Evolutionary conservation across 2,329 filamentous ascomycete species (phyloP), one percentile per base, ranked within the genome.

Genomic region (Dothideomycetidae sp.): DNA sequence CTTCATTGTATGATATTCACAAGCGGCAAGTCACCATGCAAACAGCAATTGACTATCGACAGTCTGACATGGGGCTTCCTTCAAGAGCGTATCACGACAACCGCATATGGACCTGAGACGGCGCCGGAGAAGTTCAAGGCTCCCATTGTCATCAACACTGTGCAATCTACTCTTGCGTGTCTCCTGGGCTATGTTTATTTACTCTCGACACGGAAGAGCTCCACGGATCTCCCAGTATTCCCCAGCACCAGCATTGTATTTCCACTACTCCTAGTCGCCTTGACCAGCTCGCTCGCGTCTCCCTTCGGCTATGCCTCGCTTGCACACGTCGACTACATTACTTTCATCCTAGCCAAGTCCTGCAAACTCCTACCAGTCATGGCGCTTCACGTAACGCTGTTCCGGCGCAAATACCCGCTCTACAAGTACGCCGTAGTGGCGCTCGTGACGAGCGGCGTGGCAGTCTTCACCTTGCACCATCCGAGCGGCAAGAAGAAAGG

Each of bases 331-430:
- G 90, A 96, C 71, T 96, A 96, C 62, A 83, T 96, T 53, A 94
- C 90, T 18, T 96, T 93, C 62, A 82, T 94, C 49, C 79, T 98
- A 29, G 88, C 90, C 50, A 96, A 98, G 63, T 86, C 80, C 50
- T 98, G 90, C 78, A 98, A 98, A 66, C 72, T 98, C 13, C 75
- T 98, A n/a, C 90, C 90, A 2, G 90, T 98, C 53, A 96, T 98
- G 90, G 78, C 90, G 52, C 71, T 98, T 29, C 88, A 98, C 64
- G 74, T 96, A 53, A 88, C 85, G 31, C 62, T 98, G 32, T 98
- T 94, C 67, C 77, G 79, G 42, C 81, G 79, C 53, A 70, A 78
- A 33, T 98, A 94, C 59, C 88, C 90, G 1, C 67, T 93, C 31
- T 93, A 93, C 68, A 98, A 98, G 64, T 98, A 98, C 63, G 70